Conservation (phyloP, 768 basidiomycete genomes). For the Leucocoprinus sp. region DNA sequence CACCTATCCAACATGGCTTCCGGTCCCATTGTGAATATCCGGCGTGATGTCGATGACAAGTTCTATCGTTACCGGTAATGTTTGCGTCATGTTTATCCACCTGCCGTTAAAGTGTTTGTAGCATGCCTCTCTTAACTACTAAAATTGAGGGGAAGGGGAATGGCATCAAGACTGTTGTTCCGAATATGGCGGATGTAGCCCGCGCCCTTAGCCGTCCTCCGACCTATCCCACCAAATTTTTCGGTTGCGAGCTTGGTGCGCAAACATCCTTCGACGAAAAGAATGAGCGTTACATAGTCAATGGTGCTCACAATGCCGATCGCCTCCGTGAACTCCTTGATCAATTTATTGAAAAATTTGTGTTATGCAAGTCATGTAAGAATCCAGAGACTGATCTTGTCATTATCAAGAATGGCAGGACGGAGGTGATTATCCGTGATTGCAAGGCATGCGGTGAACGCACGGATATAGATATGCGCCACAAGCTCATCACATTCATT, state of each 20-base stretch:
- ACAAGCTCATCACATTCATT: conserved; percentile 95
- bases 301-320: conserved; percentile 87
- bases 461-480: conserved; percentile 89
- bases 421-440: conserved; percentile 86
- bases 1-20: conserved; percentile 73
- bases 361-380: conserved; percentile 95
- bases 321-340: conserved; percentile 95
- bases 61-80: conserved; percentile 88
- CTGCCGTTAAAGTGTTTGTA: conserved; percentile 25
- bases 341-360: conserved; percentile 96
- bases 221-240: conserved; percentile 97
- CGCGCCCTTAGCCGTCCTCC: conserved; percentile 92
- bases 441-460: conserved; percentile 98
- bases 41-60: conserved; percentile 94
- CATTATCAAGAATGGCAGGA: conserved; percentile 74
- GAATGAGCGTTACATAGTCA: conserved; percentile 97
- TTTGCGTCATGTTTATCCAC: neutral
- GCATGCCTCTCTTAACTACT: conserved; percentile 90
- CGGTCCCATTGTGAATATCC: conserved; percentile 76
- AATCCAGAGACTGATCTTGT: conserved; percentile 97
- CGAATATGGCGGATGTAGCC: conserved; percentile 98
- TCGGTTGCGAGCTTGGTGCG: conserved; percentile 96
- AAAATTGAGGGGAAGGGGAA: conserved; percentile 99
- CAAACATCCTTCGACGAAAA: conserved; percentile 96
- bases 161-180: conserved; percentile 98